Evolutionary conservation across 2,329 filamentous ascomycete genomes (phyloP), one percentile per base, ranked within the genome.

Genomic region (Aureobasidium zeae): DNA sequence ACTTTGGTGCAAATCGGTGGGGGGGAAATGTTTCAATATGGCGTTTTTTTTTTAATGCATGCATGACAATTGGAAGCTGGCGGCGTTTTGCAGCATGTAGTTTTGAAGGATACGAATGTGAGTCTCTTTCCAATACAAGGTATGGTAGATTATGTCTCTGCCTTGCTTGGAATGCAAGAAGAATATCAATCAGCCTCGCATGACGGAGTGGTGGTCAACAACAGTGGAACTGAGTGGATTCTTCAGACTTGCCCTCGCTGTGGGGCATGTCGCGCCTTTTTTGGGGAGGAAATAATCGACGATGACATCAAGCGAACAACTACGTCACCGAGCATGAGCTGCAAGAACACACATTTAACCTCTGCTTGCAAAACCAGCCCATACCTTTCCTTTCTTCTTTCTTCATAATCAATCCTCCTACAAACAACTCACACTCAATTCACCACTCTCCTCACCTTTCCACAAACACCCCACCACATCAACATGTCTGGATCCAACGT

Each of bases 401-500:
- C 31, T 34, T 37, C 34, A 41, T 19, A 24, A 34, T 15, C 43
- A 37, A 38, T 35, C 28, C 22, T 46, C 34, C 29, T 29, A 44
- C 41, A n/a, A n/a, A n/a, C n/a, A 34, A 26, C 25, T 45, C 13
- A 37, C 25, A 45, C 20, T 34, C 44, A 39, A 39, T 38, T 21
- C 26, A 33, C 21, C n/a, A 12, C 3, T 35, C 43, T 17, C 16
- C 33, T 38, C n/a, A 28, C 11, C 16, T 20, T 19, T 38, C 17
- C 30, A 41, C 24, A 30, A 16, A 35, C 10, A 37, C 8, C 29
- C 12, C 16, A 46, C 45, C 32, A 25, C 43, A 43, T 47, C 51
- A 70, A 44, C 53, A 72, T 74, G 69, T 69, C 66, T 54, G 66
- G 67, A 55, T 84, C 81, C 46, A 29, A 24, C 34, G 82, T 89